These are phyloP conservation scores for Aspergillus jensenii DNA, from an alignment of 2,329 filamentous ascomycete genomes.

Conservation along the genomic window DNA sequence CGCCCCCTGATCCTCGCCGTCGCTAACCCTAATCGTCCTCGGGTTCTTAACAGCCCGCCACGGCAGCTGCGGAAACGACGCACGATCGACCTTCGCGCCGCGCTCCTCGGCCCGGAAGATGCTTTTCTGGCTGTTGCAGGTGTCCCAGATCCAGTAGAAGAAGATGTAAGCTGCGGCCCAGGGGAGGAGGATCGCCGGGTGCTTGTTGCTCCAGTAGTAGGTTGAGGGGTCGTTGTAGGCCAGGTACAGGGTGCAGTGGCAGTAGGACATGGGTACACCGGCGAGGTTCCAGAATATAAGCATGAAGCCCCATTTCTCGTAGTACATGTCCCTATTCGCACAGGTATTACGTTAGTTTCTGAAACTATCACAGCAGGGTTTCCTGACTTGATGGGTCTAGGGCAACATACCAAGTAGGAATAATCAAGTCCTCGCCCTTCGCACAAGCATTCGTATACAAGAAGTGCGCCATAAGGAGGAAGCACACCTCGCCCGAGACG, in stretches of 20 bases:
- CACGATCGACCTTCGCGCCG: constrained; percentile 65
- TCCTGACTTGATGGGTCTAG: too few species aligned
- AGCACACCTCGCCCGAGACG: constrained; percentile 75
- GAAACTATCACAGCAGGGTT: too few species aligned
- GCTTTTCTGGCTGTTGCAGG: constrained; percentile 89
- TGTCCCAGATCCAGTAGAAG: constrained; percentile 90
- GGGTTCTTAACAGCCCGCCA: constrained; percentile 82
- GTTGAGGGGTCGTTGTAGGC: constrained; percentile 74
- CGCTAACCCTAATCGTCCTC: constrained; percentile 65
- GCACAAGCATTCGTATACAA: constrained; percentile 87
- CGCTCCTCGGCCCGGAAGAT: constrained; percentile 78
- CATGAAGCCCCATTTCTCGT: constrained; percentile 96
- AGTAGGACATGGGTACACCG: constrained; percentile 86
- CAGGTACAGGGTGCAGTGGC: constrained; percentile 86
- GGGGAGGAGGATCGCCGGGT: constrained; percentile 60
- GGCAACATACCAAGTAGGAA: constrained; percentile 68
- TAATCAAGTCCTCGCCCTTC: constrained; percentile 87
- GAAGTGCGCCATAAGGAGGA: constrained; percentile 84
- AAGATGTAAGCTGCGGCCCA: constrained; percentile 72
- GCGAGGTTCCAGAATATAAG: constrained; percentile 96
- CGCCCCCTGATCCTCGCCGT: constrained; percentile 59
- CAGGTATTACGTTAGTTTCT: too few species aligned
- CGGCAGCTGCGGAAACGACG: constrained; percentile 81
- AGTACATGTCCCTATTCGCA: constrained; percentile 82
- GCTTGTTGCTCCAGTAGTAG: constrained; percentile 63